A percentile compares a stretch with the other conserved stretches of the same genome.
Conservation (phyloP, 768 basidiomycete genomes). For the Podaxis sp. region DNA sequence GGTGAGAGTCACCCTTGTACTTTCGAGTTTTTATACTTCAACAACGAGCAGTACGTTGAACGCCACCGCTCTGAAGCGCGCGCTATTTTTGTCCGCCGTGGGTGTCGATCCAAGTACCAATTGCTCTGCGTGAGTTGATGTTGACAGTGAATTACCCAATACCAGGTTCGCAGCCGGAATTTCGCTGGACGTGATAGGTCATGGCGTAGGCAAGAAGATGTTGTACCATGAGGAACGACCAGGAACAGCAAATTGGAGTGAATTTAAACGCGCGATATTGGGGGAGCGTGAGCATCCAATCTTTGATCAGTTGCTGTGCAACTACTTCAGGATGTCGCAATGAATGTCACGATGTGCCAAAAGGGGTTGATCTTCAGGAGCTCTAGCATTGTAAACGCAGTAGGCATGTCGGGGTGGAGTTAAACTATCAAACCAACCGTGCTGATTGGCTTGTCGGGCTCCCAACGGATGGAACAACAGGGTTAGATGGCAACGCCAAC, state of each 20-base stretch:
- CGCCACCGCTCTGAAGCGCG: neutral
- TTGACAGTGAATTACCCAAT: neutral
- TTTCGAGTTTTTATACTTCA: neutral
- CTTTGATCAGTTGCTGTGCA: neutral
- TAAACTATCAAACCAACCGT: neutral
- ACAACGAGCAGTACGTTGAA: neutral
- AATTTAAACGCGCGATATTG: neutral
- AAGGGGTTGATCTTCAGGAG: neutral
- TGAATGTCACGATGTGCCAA: neutral
- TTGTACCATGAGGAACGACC: neutral
- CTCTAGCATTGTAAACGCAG: neutral
- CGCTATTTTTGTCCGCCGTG: neutral
- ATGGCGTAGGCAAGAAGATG: neutral
- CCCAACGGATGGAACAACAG: neutral
- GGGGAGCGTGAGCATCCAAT: neutral
- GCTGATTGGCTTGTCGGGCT: neutral
- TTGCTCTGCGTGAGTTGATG: neutral
- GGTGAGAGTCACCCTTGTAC: neutral
- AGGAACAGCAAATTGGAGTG: neutral
- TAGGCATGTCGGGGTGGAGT: neutral
- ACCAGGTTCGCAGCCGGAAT: neutral
- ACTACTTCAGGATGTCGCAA: neutral
- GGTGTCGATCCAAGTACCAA: neutral
- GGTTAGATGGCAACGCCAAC: neutral
- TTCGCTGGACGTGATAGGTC: neutral